These are phyloP conservation scores for Jatropha multifida DNA, from an alignment of 441 rosid species.

Conservation along the genomic window DNA sequence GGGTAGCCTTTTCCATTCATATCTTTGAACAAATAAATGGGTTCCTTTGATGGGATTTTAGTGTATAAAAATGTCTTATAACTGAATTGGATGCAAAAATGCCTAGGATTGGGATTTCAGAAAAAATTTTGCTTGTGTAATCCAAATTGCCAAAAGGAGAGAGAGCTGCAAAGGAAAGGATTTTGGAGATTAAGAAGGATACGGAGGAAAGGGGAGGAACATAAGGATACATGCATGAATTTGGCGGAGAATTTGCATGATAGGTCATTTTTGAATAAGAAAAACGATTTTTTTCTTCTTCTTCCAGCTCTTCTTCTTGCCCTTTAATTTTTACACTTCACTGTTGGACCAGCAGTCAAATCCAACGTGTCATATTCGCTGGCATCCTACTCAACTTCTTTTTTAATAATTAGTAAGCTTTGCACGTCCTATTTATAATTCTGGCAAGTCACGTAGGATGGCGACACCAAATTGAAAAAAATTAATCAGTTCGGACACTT, in stretches of 20 bases:
- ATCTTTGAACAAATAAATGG: not conserved
- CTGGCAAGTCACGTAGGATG: too few relatives aligned
- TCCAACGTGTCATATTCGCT: too few relatives aligned
- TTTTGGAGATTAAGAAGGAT: not conserved
- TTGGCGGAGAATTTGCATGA: conserved; percentile 20
- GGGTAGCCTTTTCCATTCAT: conserved; percentile 19
- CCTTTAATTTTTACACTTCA: not conserved
- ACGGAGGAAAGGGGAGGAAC: not conserved
- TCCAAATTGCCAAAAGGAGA: conserved; percentile 21
- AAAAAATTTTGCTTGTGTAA: conserved; percentile 21
- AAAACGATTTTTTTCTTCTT: conserved; percentile 9
- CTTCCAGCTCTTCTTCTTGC: conserved; percentile 20
- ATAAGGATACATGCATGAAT: conserved; percentile 23
- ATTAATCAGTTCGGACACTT: too few relatives aligned
- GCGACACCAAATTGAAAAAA: too few relatives aligned
- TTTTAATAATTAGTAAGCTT: too few relatives aligned
- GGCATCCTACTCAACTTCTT: too few relatives aligned
- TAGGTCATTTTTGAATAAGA: conserved; percentile 22
- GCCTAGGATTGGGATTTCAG: conserved; percentile 16
- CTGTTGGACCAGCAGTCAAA: too few relatives aligned
- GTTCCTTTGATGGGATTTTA: too few relatives aligned
- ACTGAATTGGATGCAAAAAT: conserved; percentile 23
- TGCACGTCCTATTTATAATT: too few relatives aligned
- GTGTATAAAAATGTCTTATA: not conserved
- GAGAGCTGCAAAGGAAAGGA: conserved; percentile 25